Conservation (phyloP, 345 rosid genomes). For the Camelina sativa region DNA sequence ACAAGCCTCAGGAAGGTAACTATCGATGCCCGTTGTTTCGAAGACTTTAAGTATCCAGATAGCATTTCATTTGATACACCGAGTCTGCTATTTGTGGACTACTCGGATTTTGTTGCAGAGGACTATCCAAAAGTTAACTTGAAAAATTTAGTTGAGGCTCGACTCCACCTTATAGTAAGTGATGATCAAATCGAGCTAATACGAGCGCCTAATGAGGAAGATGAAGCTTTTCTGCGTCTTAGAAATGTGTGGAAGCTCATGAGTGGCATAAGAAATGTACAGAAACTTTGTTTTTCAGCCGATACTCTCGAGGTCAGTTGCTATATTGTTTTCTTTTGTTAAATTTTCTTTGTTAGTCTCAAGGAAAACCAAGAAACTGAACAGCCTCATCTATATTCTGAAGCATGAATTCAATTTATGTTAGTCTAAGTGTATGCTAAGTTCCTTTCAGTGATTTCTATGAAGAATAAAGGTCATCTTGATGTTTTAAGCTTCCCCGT, state of each 20-base stretch:
- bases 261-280: conserved; percentile 11
- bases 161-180: not conserved
- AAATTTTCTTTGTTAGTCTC: not conserved
- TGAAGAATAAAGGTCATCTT: not conserved
- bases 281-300: conserved; percentile 1
- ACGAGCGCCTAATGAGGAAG: not conserved
- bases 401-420: not conserved
- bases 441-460: not conserved
- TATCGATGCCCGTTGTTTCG: not conserved
- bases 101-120: not conserved
- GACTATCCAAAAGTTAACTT: conserved; percentile 22
- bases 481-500: not conserved
- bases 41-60: not conserved
- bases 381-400: not conserved
- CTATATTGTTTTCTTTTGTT: not conserved
- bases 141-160: conserved; percentile 14
- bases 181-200: not conserved
- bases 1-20: not conserved
- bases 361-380: not conserved
- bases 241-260: conserved; percentile 10
- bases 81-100: not conserved
- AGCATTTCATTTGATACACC: conserved; percentile 28
- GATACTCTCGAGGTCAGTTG: conserved; percentile 23
- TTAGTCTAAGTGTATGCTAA: not conserved
- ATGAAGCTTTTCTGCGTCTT: not conserved